Base-by-base conservation (phyloP, 2,329 filamentous ascomycete species). In the Penicillium hesseltinei region DNA sequence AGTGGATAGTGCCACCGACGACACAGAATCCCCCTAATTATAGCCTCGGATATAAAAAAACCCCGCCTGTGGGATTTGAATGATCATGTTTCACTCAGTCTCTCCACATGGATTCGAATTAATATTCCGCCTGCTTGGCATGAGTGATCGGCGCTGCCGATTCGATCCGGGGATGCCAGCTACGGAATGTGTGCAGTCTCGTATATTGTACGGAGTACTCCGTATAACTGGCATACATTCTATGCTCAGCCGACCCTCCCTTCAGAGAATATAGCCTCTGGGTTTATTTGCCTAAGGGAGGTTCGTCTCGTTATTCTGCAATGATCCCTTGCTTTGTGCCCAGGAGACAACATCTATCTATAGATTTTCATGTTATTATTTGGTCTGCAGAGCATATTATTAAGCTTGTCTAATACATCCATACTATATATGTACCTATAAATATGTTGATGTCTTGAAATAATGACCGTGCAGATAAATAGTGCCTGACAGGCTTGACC, bases 71-170 rank as follows among this genome's bases (percentile, higher is more conserved):
- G 47, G 40, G 11, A 31, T 25, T 44, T 48, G 25, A 58, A 39
- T 62, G 61, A 62, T 35, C 15, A 60, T 62, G 64, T 66, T 56
- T 66, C 64, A 66, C 42, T 61, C 33, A 2, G 38, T 21, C 23
- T 57, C 61, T 66, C 58, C 58, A 63, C 63, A 59, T 52, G 33
- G 53, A 25, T 15, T 52, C 17, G 19, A 17, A 49, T 47, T 48
- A 13, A 19, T 52, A 35, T 29, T 45, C 51, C n/a, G 15, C 9
- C 36, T 39, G 46, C 62, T 65, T 65, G 62, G 64, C 64, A 21
- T 45, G 51, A 58, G 48, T n/a, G 27, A 21, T 50, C 36, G 45
- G 53, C 46, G 8, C 10, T 10, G 42, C 27, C 36, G 54, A 53
- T 52, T 52, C 17, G 17, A 40, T 52, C 46, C 7, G 46, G 38